Base-by-base conservation (phyloP, 2,329 filamentous ascomycete species). In the Tetracladium maxilliforme region DNA sequence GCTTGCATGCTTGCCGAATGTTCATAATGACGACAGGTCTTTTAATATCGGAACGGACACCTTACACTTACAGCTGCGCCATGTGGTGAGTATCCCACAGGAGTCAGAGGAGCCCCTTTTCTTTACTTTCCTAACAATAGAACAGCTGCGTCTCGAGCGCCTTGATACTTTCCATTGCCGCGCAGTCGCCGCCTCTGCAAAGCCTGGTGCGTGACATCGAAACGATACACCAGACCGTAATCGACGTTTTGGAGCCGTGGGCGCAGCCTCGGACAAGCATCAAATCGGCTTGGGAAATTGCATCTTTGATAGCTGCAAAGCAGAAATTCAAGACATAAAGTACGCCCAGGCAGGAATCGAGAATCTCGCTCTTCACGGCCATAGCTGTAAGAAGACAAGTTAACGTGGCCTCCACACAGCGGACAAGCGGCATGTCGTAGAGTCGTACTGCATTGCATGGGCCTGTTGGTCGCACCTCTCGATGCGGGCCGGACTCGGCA, bases 221-320 rank as follows among this genome's bases (percentile, higher is more conserved):
- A 10, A 23, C 10, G 21, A 13, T 23, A 6, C 21, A 6, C 10
- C 7, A 23, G 6, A 13, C 16, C 21, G 16, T 15, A 7, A 14
- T 23, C 7, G 21, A 23, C 9, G 9, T 23, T 15, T n/a, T 23
- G 6, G 16, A 14, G 12, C 21, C 21, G 16, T 23, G 21, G 21
- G 21, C 21, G 9, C n/a, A 6, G 7, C 21, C 21, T 15, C 14
- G 21, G n/a, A 15, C 21, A 23, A 23, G 21, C 12, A 12, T 23
- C n/a, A 15, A 23, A 14, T 23, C 14, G 14, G 21, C 21, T 5
- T 23, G 14, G n/a, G 21, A 23, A n/a, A 23, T 23, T 23, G 21
- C 16, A 23, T 9, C 6, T 15, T 6, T 15, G 10, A 23, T 23
- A 7, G 14, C 11, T 15, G 16, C 14, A 12, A 23, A 23, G n/a